Conservation (phyloP, 1,139 yeast genomes). For the Yamadazyma dushanensis region DNA sequence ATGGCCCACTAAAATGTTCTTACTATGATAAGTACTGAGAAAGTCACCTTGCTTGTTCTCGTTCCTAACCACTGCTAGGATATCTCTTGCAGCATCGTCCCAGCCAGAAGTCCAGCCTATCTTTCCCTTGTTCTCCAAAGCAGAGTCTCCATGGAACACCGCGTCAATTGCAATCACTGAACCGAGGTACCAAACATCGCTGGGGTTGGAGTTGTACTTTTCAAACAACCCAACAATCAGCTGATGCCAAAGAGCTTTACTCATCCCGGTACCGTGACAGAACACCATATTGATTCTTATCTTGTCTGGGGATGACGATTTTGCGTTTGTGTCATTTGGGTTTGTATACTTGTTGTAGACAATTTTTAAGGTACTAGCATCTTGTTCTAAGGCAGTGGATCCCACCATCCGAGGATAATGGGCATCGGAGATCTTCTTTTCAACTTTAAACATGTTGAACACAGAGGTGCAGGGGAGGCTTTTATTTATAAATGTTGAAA, state of each 20-base stretch:
- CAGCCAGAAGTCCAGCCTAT: constrained; percentile 58
- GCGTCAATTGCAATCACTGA: constrained; percentile 53
- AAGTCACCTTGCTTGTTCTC: constrained; percentile 40
- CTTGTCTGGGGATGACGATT: constrained; percentile 16
- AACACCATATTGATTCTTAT: constrained; percentile 54
- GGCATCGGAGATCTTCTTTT: constrained; percentile 30
- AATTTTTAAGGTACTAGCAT: constrained; percentile 25
- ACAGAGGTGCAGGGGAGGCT: no score
- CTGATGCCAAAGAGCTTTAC: constrained; percentile 62
- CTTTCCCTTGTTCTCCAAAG: constrained; percentile 48
- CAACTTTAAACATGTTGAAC: constrained; percentile 21
- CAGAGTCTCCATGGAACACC: constrained; percentile 71
- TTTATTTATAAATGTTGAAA: no score
- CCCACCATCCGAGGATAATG: constrained; percentile 35
- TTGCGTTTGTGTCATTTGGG: no score
- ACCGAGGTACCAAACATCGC: constrained; percentile 32
- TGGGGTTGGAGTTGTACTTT: constrained; percentile 16
- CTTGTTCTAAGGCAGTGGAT: constrained; percentile 27
- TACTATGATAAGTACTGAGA: constrained; percentile 34
- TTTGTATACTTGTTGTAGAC: constrained; percentile 38
- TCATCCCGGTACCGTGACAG: constrained; percentile 72
- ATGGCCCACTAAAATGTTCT: constrained; percentile 63
- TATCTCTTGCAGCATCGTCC: constrained; percentile 67
- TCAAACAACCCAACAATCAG: constrained; percentile 48
- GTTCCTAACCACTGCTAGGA: constrained; percentile 47